phyloP scores from a whole-genome alignment of 495 filamentous ascomycete species.

The Aspergillus conjunctus region DNA sequence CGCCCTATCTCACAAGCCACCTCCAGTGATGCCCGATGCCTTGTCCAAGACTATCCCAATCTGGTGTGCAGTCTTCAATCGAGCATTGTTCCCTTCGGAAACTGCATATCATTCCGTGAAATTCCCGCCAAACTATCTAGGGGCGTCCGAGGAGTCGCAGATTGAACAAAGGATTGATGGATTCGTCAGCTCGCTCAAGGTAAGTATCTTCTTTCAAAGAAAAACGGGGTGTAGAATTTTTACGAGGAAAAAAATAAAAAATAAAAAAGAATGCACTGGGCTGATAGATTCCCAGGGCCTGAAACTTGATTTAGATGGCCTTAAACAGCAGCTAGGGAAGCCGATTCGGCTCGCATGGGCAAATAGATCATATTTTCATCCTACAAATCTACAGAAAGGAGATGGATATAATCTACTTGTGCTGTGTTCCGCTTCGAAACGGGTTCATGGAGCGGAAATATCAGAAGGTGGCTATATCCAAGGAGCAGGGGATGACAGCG shows the following conservation, averaged over 20 bases:
- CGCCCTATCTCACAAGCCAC: slow-evolving; percentile 23
- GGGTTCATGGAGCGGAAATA: slow-evolving; percentile 65
- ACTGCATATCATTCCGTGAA: slow-evolving; percentile 53
- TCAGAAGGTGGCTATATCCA: slow-evolving; percentile 83
- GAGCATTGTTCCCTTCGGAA: slow-evolving; percentile 67
- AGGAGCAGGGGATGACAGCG: slow-evolving; percentile 90
- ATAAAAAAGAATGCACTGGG: not conserved
- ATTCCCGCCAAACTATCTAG: slow-evolving; percentile 68
- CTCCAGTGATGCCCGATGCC: slow-evolving; percentile 84
- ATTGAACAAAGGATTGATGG: slow-evolving; percentile 67
- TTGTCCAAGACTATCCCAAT: slow-evolving; percentile 91
- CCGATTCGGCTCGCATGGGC: slow-evolving; percentile 49
- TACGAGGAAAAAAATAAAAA: not conserved
- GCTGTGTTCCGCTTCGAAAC: slow-evolving; percentile 77
- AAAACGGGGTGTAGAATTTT: not conserved
- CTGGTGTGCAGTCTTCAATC: slow-evolving; percentile 86
- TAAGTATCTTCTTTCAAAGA: slow-evolving; percentile 24
- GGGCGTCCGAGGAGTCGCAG: slow-evolving; percentile 74
- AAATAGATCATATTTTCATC: slow-evolving; percentile 44
- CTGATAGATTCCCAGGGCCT: slow-evolving; percentile 39
- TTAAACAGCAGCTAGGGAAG: slow-evolving; percentile 40
- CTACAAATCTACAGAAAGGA: slow-evolving; percentile 41
- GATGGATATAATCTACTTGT: slow-evolving; percentile 62
- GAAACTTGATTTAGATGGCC: slow-evolving; percentile 50
- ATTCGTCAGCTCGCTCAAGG: slow-evolving; percentile 66